Evolutionary conservation across 306 rosid species (phyloP), one percentile per base, ranked within the genome.

Genomic region (Rosa rugosa): DNA sequence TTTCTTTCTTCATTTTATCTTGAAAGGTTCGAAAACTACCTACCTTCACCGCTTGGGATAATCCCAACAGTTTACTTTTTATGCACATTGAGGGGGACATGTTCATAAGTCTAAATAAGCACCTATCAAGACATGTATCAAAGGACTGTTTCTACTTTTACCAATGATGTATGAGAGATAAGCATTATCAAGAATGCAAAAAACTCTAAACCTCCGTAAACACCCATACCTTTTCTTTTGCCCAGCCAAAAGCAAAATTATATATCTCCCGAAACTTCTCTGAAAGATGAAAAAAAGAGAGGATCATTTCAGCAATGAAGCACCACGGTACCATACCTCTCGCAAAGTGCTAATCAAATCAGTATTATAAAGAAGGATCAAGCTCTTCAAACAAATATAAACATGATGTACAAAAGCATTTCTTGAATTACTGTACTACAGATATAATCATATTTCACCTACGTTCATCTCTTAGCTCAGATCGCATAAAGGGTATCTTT

Each of bases 171-270:
- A 60, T 75, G 59, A 18, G 65, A 62, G 1, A 44, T 44, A 20
- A 75, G 34, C 79, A 62, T n/a, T 0, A 1, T 45, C 47, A 46
- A 46, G 64, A 41, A 59, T 46, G 9, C 47, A 71, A 71, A 42
- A 73, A 49, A 36, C 31, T 44, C 31, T 57, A 57, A 56, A 42
- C 34, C 36, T 31, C 51, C 53, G 49, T 49, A 40, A 36, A 72
- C 25, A 12, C 12, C 31, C 84, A 40, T 88, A 95, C 99, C 98
- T 95, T 95, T 85, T 95, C 99, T 82, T 93, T 96, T 76, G 99
- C 99, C 99, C 99, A 96, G 80, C 93, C 91, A 88, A 96, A 96
- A 72, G 99, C 97, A 72, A 93, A 96, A 88, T 93, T 96, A 86
- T 96, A 96, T 62, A 96, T 93, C 86, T 96, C 99, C 10, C 96